Evolutionary conservation across 177 flowering plant species (phyloP).

Genomic region (Telopea speciosissima): DNA sequence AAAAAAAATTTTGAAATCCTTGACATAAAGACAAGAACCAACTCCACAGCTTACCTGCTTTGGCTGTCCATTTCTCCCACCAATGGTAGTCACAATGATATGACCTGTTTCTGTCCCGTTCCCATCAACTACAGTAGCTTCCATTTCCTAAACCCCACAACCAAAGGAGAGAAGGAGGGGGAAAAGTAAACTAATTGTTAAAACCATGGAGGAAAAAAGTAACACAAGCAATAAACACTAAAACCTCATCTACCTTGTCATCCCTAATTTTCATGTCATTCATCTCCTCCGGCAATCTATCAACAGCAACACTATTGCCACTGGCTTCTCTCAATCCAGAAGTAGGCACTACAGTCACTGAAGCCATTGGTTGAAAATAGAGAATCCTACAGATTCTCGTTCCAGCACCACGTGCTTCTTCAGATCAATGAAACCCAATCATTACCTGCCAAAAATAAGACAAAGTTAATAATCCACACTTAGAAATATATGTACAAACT

Average conservation of each 20-base stretch:
- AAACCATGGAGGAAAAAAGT: neutral
- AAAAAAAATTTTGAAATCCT: neutral
- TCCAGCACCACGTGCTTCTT: neutral
- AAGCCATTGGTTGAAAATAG: conserved; percentile 11
- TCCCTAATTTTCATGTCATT: conserved; percentile 77
- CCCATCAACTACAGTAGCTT: conserved; percentile 34
- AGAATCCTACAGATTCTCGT: too few relatives aligned
- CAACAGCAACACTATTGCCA: conserved; percentile 35
- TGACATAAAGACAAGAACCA: neutral
- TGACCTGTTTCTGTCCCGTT: conserved; percentile 2
- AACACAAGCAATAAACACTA: neutral
- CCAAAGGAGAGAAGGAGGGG: neutral
- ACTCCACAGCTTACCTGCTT: neutral
- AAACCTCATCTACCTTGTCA: conserved; percentile 40
- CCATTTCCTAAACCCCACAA: conserved; percentile 10
- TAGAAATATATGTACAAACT: neutral
- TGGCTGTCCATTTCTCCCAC: conserved; percentile 13
- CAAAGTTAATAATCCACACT: neutral
- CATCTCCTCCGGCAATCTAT: conserved; percentile 69
- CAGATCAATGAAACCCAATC: conserved; percentile 1
- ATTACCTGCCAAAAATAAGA: conserved; percentile 7
- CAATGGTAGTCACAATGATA: conserved; percentile 46
- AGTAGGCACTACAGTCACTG: conserved; percentile 15
- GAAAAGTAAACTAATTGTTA: neutral
- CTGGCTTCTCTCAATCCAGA: conserved; percentile 31